Evolutionary conservation across 1,139 yeast species (phyloP), one percentile per base, ranked within the genome.

Genomic region (Hanseniaspora gamundiae): DNA sequence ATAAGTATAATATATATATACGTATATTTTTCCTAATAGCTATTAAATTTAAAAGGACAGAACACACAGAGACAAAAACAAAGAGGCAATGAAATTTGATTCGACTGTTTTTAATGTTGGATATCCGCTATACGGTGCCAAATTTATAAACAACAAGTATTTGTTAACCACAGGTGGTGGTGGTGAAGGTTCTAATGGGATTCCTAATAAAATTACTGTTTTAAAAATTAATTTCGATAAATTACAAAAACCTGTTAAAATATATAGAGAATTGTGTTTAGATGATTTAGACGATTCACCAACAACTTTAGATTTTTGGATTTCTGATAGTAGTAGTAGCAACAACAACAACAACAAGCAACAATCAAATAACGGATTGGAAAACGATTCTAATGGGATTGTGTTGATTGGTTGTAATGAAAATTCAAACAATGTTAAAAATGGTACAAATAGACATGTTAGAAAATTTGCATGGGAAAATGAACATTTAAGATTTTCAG

Each of bases 131-230:
- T 83, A 80, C 55, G 93, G 85, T 2, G 79, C 88, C 47, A 73
- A 74, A 51, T 88, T 85, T 59, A 68, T 80, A 44, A 70, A 76
- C 52, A 72, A 78, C 52, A 67, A 70, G 51, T 73, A 80, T 3
- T 61, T 87, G 30, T 62, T 87, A 43, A 83, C 82, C 26, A 77
- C 87, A 5, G 98, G 98, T 38, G 98, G 97, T 39, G 96, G 96
- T 33, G 97, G 96, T 35, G 94, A 85, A 61, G 94, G 94, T 14
- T 80, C 75, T 56, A 80, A 85, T 57, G 96, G 95, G 39, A 77
- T 87, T 45, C 84, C 91, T 40, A 88, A 88, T 62, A 86, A 83
- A 59, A 68, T 88, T 53, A 78, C 87, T n/a, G 86, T 82, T 16
- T 63, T 80, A 40, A 67, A 74, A 46, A 67, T 82, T 45, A 73